These are phyloP conservation scores for Talaromyces wortmannii DNA, from an alignment of 495 filamentous ascomycete species.

Conservation along the genomic window DNA sequence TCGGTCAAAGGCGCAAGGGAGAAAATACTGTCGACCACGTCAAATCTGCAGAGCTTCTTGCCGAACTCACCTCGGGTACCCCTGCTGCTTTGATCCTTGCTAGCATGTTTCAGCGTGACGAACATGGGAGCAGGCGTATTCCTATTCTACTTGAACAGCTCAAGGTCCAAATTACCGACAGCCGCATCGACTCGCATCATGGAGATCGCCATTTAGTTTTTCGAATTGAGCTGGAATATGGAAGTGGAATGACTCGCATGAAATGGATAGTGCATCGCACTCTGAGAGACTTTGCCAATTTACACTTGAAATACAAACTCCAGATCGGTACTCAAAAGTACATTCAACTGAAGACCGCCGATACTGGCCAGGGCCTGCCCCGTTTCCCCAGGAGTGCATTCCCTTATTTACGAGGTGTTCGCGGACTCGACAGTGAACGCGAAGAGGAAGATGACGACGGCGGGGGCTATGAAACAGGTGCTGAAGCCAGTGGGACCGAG, in stretches of 20 bases:
- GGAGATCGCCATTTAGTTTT: conserved; percentile 82
- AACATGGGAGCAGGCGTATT: conserved; percentile 90
- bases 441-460: conserved; percentile 76
- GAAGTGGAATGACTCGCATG: conserved; percentile 91
- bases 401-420: conserved; percentile 77
- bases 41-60: conserved; percentile 94
- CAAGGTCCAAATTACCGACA: conserved; percentile 80
- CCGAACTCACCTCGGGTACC: conserved; percentile 84
- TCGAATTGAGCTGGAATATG: conserved; percentile 91
- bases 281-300: conserved; percentile 82
- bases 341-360: conserved; percentile 51
- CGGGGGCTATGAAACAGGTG: conserved; percentile 49
- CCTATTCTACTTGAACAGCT: conserved; percentile 93
- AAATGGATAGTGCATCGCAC: conserved; percentile 90
- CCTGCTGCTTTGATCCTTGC: conserved; percentile 90
- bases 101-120: conserved; percentile 95
- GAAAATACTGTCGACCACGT: conserved; percentile 82
- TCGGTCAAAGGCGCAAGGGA: conserved; percentile 70
- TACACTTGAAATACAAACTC: conserved; percentile 88
- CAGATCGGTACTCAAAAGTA: conserved; percentile 75
- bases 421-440: conserved; percentile 69
- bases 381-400: conserved; percentile 88
- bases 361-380: conserved; percentile 57
- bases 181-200: conserved; percentile 52
- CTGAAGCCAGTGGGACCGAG: conserved; percentile 54